A percentile compares a stretch with the other conserved stretches of the same genome.
These are phyloP conservation scores for Kuraishia borneana DNA, from an alignment of 805 yeast species.

Conservation along the genomic window DNA sequence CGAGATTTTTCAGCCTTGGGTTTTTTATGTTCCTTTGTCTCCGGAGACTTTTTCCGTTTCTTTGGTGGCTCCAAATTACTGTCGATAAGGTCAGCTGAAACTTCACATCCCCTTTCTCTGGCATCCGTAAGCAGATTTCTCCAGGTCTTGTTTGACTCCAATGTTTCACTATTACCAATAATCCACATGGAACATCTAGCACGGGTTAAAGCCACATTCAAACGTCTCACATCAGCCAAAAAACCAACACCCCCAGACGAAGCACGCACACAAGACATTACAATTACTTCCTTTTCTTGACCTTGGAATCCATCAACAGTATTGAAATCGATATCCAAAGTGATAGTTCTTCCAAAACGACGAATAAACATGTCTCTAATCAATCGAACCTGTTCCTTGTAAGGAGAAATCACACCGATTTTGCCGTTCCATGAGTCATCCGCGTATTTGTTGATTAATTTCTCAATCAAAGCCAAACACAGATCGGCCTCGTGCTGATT, in stretches of 20 bases:
- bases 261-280: conserved; percentile 94
- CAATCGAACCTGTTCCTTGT: conserved; percentile 70
- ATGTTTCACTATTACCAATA: conserved; percentile 65
- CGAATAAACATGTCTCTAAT: conserved; percentile 46
- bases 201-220: conserved; percentile 96
- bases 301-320: conserved; percentile 98
- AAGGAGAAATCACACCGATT: conserved; percentile 90
- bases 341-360: conserved; percentile 52
- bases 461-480: conserved; percentile 55
- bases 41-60: too few relatives aligned
- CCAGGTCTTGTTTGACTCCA: conserved; percentile 66
- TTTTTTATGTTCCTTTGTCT: too few relatives aligned
- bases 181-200: conserved; percentile 91
- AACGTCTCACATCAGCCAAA: conserved; percentile 81
- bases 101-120: conserved; percentile 26
- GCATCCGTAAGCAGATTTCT: conserved; percentile 58
- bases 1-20: too few relatives aligned
- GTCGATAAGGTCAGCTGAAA: too few relatives aligned
- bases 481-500: conserved; percentile 64
- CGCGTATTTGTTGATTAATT: conserved; percentile 37
- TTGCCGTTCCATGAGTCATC: conserved; percentile 49
- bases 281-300: conserved; percentile 89
- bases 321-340: conserved; percentile 70
- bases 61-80: too few relatives aligned
- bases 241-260: conserved; percentile 68